Base-by-base conservation (phyloP, 257 asterid genomes). In the Solanum megistacrolobum region DNA sequence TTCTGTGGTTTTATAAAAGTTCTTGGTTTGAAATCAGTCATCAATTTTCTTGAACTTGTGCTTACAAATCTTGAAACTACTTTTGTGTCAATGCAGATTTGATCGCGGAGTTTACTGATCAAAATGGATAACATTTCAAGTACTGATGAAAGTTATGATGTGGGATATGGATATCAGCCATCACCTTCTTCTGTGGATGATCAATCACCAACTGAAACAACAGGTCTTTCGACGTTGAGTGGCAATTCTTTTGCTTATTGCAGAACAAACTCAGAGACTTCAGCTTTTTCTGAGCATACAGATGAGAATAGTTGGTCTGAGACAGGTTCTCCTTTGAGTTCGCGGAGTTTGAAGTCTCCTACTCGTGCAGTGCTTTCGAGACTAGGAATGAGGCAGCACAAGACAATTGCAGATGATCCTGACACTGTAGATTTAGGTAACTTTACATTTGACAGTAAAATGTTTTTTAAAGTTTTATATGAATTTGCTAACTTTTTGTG, bases 341-440 rank as follows among this genome's bases (percentile, higher is more conserved):
- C 98, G 94, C 95, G 88, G 7, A 95, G 95, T 43, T 90, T 93
- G 90, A 97, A 96, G 90, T 96, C 98, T 34, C 98, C 98, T 1
- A 94, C 91, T 9, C 92, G 94, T 38, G 89, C 90, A 9, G 92
- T 93, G 9, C 97, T 96, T 79, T 91, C 98, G 4, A 91, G 93
- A 46, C 88, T 97, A 38, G 96, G 98, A 32, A 93, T 92, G 96
- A 94, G 91, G 92, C 98, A 92, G 91, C 93, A 84, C 35, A 92
- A 89, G 89, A 87, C 83, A 25, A 91, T 90, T 86, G 96, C 94
- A 79, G 94, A 92, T n/a, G 88, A 88, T 73, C 88, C 89, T 48
- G 88, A 86, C 35, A 20, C 88, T 36, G 71, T 88, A 55, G 98
- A 96, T 89, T 91, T 94, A 90, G 99, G 99, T 93, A 48, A 89